Evolutionary conservation across 2,329 filamentous ascomycete genomes (phyloP), one percentile per base, ranked within the genome.

Genomic region (Metarhizium guizhouense): DNA sequence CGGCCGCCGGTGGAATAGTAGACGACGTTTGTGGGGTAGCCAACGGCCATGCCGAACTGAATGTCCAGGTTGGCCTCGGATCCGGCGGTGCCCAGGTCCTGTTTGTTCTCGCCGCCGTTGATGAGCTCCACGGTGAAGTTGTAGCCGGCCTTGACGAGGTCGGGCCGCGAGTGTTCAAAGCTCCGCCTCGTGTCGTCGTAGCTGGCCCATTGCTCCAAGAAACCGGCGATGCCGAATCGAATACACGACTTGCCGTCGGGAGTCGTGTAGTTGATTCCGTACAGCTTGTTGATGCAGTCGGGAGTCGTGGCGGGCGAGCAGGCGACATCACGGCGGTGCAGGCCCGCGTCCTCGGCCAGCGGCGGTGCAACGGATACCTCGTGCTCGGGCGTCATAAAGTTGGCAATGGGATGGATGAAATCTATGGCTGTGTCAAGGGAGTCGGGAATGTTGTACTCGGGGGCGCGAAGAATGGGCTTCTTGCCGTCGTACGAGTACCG

Each of bases 61-160:
- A 80, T 64, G 60, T 80, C 77, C 5, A 80, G 66, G 3, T 71
- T 71, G 2, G 76, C 78, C 61, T 80, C 78, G 8, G 66, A 55
- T 13, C 77, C 73, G 3, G 75, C 72, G 6, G 63, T 56, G 8
- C 62, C 57, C 8, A 65, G 62, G 10, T 66, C 59, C 58, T 78
- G 76, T 1, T 66, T 65, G 62, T 80, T 77, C n/a, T 69, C 57
- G 14, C 70, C 77, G 56, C 72, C 72, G 55, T 78, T 74, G 58
- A 79, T 58, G 36, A 68, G 59, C 54, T 72, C 65, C 11, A 74
- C 66, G 8, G 67, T 65, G 58, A 75, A 74, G 62, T 74, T 75
- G 63, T 71, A 73, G 2, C 62, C 60, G 3, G 67, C 62, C 3
- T 62, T 57, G n/a, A 68, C 63, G 20, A 76, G 66, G 5, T 69